Conservation (phyloP, 495 filamentous ascomycete genomes). For the Cudoniella acicularis region DNA sequence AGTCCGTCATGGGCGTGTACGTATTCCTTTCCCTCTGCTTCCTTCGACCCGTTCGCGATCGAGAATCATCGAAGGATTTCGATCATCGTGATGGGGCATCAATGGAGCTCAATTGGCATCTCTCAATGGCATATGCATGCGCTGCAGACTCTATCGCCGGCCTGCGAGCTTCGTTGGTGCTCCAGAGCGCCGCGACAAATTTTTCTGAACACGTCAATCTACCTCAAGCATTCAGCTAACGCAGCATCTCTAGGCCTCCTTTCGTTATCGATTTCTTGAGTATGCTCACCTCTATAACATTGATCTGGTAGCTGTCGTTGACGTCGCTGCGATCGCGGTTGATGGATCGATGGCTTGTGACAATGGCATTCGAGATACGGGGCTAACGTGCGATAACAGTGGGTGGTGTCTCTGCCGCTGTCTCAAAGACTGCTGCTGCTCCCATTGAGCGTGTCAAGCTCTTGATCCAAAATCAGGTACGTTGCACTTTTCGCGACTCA, state of each 20-base stretch:
- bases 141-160: constrained; percentile 3
- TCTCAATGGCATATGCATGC: constrained; percentile 13
- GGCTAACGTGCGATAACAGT: constrained; percentile 51
- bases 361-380: constrained; percentile 26
- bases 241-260: constrained; percentile 32
- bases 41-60: constrained; percentile 12
- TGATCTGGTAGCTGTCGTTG: constrained; percentile 5
- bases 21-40: constrained; percentile 36
- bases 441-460: constrained; percentile 99
- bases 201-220: constrained; percentile 22
- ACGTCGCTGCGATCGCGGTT: constrained; percentile 7
- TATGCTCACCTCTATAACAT: constrained; percentile 53
- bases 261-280: constrained; percentile 96
- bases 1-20: constrained; percentile 90
- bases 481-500: constrained; percentile 28
- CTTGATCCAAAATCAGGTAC: constrained; percentile 99
- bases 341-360: constrained; percentile 12
- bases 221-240: constrained; percentile 31
- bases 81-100: constrained; percentile 7
- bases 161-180: constrained; percentile 17
- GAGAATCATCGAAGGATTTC: constrained; percentile 5
- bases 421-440: constrained; percentile 99
- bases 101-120: constrained; percentile 22
- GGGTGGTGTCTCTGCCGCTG: constrained; percentile 99
- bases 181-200: constrained; percentile 27